These are phyloP conservation scores for Penicillium ucsense DNA, from an alignment of 495 filamentous ascomycete species.

Conservation along the genomic window DNA sequence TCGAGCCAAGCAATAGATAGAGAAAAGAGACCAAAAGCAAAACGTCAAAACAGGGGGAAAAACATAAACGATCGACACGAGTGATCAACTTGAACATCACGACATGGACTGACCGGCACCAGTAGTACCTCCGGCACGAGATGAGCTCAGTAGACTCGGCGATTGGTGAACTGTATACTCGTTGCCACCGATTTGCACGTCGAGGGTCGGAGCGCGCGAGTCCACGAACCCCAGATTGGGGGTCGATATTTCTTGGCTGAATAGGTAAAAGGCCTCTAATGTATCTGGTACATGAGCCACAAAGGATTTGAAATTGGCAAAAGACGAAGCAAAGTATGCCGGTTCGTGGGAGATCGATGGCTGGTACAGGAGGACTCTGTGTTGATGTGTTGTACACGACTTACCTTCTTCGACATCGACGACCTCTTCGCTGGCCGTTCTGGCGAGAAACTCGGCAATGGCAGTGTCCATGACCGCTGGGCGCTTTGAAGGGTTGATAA, in stretches of 20 bases:
- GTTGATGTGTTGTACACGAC: constrained; percentile 6
- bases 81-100: not conserved
- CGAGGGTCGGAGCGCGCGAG: constrained; percentile 50
- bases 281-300: constrained; percentile 1
- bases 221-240: constrained; percentile 81
- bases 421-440: constrained; percentile 32
- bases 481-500: not conserved
- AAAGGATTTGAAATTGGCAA: not conserved
- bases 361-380: too few relatives aligned
- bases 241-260: constrained; percentile 64
- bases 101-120: constrained; percentile 58
- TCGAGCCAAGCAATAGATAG: too few relatives aligned
- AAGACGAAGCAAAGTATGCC: too few relatives aligned
- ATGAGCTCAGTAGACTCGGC: constrained; percentile 67
- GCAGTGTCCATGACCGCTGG: constrained; percentile 1
- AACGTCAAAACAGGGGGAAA: too few relatives aligned
- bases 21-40: too few relatives aligned
- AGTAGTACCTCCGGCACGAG: constrained; percentile 75
- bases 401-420: constrained; percentile 57
- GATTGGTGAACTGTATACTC: constrained; percentile 81
- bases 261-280: constrained; percentile 80
- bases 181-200: constrained; percentile 56
- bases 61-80: too few relatives aligned
- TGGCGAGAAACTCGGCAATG: constrained; percentile 8
- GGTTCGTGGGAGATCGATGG: too few relatives aligned